Conservation (phyloP, 2,329 filamentous ascomycete species). For the Beauveria caledonica region DNA sequence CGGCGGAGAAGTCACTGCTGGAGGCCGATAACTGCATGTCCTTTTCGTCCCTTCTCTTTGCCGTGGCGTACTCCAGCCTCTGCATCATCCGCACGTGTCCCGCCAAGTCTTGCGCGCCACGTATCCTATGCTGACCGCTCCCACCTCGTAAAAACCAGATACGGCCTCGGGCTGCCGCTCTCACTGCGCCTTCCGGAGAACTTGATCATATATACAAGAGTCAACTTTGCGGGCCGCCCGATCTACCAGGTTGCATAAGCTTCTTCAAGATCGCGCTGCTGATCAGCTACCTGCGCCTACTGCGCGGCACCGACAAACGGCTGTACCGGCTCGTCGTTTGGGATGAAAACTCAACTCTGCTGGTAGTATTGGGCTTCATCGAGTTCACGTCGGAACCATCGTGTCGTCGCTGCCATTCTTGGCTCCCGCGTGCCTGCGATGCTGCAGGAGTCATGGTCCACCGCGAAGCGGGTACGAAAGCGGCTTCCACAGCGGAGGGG, state of each 20-base stretch:
- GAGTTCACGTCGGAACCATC: neutral
- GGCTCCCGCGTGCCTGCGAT: too few species aligned
- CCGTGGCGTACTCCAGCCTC: neutral
- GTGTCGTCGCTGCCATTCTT: neutral
- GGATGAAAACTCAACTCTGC: too few species aligned
- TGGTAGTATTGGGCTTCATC: neutral
- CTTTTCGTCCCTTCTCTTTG: neutral
- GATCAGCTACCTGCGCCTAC: neutral
- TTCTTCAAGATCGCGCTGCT: neutral
- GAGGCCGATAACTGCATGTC: neutral
- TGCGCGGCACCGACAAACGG: neutral
- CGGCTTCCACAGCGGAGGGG: neutral
- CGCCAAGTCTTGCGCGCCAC: neutral
- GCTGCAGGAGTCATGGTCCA: neutral
- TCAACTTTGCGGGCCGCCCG: neutral
- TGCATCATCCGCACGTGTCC: neutral
- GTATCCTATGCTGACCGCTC: neutral
- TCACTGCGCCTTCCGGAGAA: neutral
- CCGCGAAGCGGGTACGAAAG: neutral
- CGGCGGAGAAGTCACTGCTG: neutral
- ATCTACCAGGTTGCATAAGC: neutral
- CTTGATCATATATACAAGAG: neutral
- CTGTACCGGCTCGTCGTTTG: neutral
- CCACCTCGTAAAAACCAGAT: neutral
- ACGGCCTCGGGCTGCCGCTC: neutral